Evolutionary conservation across 2,329 filamentous ascomycete species (phyloP), one percentile per base, ranked within the genome.

Genomic region (Coniosporium tulheliwenetii): DNA sequence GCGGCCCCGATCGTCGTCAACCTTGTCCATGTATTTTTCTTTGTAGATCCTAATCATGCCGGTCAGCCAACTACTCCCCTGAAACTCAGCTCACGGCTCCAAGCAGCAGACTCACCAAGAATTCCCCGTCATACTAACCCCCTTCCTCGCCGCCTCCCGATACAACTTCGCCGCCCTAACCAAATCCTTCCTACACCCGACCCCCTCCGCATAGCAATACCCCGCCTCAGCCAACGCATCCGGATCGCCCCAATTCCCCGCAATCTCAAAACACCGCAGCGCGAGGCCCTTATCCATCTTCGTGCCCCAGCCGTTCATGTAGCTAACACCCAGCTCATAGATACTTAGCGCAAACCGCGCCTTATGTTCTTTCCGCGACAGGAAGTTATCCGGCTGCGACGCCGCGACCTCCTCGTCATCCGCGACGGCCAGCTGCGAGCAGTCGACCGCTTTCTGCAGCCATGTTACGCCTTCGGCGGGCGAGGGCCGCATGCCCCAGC

Each of bases 251-350:
- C 91, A 98, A 47, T 75, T 81, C 40, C 85, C 89, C 35, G 91
- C 91, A 50, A 96, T 94, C 59, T 98, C 91, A 56, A 95, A 98
- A 57, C 91, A 98, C 40, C 86, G 75, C 52, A 98, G 62, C 0
- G 86, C 91, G 44, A 96, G 71, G 5, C 74, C 64, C 58, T 91
- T 93, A 56, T 98, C 91, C 60, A 93, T 86, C 50, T 89, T 78
- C 33, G 93, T 93, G 12, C 91, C 91, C 91, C 91, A 98, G 5
- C 91, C 91, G 52, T 98, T 95, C 77, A 95, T 86, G 56, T 96
- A 89, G 56, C 85, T 93, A 19, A 95, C 86, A 3, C 91, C 91
- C 16, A 98, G 70, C 63, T 98, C 91, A 52, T 98, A 98, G 41
- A 96, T 87, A 52, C 86, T 91, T 36, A 96, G 70, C 0, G 89